These are phyloP conservation scores for Pythium scleroteichum DNA, from an alignment of 352 stramenopile species.

Conservation along the genomic window DNA sequence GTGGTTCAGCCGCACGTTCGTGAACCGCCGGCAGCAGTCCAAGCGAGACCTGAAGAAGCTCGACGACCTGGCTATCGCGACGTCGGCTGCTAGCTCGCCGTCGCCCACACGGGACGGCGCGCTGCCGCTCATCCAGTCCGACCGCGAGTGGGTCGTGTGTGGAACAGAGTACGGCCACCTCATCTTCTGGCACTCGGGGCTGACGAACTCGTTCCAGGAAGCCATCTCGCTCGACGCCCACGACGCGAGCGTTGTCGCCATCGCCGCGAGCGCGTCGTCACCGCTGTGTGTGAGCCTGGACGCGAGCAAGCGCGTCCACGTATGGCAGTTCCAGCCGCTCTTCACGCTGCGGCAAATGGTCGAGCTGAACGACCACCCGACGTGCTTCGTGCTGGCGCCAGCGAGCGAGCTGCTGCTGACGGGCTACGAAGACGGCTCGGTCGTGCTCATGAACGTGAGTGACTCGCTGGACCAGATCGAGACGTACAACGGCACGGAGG, in stretches of 20 bases:
- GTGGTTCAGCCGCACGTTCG: conserved; percentile 39
- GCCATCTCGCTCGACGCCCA: conserved; percentile 59
- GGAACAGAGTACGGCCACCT: conserved; percentile 64
- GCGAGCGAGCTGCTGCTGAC: conserved; percentile 57
- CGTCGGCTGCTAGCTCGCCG: not conserved
- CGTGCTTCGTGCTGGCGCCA: conserved; percentile 52
- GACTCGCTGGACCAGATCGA: conserved; percentile 36
- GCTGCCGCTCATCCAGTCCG: conserved; percentile 39
- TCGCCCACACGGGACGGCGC: conserved; percentile 1
- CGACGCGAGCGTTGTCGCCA: conserved; percentile 43
- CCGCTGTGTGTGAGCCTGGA: conserved; percentile 61
- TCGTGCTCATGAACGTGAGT: conserved; percentile 51
- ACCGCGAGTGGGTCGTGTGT: conserved; percentile 66
- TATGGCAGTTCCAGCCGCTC: conserved; percentile 63
- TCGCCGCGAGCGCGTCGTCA: conserved; percentile 45
- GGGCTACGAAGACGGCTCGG: conserved; percentile 63
- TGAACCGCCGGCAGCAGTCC: conserved; percentile 29
- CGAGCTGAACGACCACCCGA: conserved; percentile 45
- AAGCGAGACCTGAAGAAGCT: conserved; percentile 21
- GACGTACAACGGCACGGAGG: conserved; percentile 36
- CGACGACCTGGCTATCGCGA: conserved; percentile 15
- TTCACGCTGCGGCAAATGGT: conserved; percentile 57
- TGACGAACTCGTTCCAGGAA: conserved; percentile 38
- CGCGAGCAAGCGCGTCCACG: conserved; percentile 35
- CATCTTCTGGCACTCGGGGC: conserved; percentile 69